Evolutionary conservation across 257 asterid genomes (phyloP), one percentile per base, ranked within the genome.

Genomic region (Gentiana dahurica): DNA sequence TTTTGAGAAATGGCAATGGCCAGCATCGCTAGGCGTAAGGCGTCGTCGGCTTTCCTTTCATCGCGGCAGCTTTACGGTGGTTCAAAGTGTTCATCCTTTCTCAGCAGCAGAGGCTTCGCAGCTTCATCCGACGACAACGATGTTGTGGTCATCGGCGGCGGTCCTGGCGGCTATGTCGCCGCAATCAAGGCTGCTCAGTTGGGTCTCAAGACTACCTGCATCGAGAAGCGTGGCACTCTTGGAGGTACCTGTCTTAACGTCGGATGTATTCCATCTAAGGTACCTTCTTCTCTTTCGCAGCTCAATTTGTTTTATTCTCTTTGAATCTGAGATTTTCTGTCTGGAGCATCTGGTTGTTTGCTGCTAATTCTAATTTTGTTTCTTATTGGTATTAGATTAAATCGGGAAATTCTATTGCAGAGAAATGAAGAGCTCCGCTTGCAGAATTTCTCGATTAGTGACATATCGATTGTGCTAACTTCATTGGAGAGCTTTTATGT

Each of bases 141-240:
- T 68, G 95, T 92, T 57, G 93, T 92, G 35, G 80, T 92, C 6
- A 77, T 92, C n/a, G 99, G 99, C 43, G 97, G 99, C 51, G 99
- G 99, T 2, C 99, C 99, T 0, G 97, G 99, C 0, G 99, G 99
- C 12, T 92, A 92, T 64, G 97, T 92, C 39, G 99, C 95, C 50
- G 99, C 99, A 35, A 92, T 92, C 64, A 92, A 92, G 77, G 99
- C 99, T n/a, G 99, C 99, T 10, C 97, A 92, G 79, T 82, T 92
- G 9, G 99, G 99, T 41, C 88, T 92, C 70, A 92, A 85, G 65
- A 92, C 99, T 61, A 88, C 99, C 36, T 92, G 99, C 69, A 80
- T 92, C 68, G 99, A 92, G 81, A 92, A 92, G 69, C 95, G 99
- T n/a, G 99, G 99, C 43, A 5, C 91, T 38, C 94, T 92, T 51